These are phyloP conservation scores for Nakaseomyces bracarensis DNA, from an alignment of 1,139 yeast genomes.

Conservation along the genomic window DNA sequence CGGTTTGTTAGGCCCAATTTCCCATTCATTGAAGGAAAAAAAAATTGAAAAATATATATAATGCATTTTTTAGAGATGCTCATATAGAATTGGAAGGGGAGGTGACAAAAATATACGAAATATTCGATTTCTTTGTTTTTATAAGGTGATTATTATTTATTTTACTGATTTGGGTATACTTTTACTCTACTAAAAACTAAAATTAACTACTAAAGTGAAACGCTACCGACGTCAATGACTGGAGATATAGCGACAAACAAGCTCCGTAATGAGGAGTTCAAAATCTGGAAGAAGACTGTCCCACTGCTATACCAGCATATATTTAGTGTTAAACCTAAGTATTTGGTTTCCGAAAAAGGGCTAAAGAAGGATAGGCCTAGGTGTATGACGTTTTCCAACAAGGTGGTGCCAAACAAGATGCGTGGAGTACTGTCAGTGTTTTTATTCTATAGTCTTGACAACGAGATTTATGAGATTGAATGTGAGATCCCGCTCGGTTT, in stretches of 20 bases:
- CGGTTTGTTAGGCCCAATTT: too few species aligned
- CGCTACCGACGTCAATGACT: too few species aligned
- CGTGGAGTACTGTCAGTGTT: constrained; percentile 24
- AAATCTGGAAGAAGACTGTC: constrained; percentile 94
- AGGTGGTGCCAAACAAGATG: constrained; percentile 18
- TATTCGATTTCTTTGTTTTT: too few species aligned
- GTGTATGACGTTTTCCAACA: constrained; percentile 17
- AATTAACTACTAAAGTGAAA: too few species aligned
- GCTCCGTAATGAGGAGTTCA: constrained; percentile 56
- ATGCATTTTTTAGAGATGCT: too few species aligned
- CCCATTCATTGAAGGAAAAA: too few species aligned
- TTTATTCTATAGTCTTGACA: constrained; percentile 23
- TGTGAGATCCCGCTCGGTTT: constrained; percentile 27
- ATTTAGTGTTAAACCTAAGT: constrained; percentile 66
- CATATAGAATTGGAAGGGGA: too few species aligned
- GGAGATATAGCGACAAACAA: constrained; percentile 27
- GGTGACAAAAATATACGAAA: too few species aligned
- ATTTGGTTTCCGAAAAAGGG: constrained; percentile 4
- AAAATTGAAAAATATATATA: too few species aligned
- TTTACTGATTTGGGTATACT: too few species aligned
- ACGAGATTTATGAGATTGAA: constrained; percentile 25
- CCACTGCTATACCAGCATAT: constrained; percentile 58
- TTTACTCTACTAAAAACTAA: too few species aligned
- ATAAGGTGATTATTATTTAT: too few species aligned
- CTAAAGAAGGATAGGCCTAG: constrained; percentile 7